Conservation (phyloP, 306 rosid species). For the Vigna mungo region DNA sequence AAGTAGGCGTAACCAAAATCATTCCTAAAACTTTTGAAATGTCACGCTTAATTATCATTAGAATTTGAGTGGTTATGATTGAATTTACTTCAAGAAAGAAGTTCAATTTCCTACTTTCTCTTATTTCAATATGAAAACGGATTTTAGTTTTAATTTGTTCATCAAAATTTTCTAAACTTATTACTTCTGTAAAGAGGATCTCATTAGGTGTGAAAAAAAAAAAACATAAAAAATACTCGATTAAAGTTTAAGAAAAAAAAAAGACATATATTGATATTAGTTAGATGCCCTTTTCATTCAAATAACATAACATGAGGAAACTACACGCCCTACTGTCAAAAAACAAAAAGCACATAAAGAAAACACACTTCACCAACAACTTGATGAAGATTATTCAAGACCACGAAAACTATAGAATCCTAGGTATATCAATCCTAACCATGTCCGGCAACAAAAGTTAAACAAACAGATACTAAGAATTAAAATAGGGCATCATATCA, state of each 20-base stretch:
- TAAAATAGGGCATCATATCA: not conserved
- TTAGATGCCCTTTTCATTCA: not conserved
- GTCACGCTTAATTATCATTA: no score
- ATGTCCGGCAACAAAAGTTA: not conserved
- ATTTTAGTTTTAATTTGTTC: no score
- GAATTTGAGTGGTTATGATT: no score
- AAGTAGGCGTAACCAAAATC: no score
- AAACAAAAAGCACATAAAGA: not conserved
- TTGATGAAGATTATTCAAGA: not conserved
- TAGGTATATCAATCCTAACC: not conserved
- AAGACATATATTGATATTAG: not conserved
- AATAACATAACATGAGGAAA: not conserved
- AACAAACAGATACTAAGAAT: not conserved
- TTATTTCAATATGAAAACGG: no score
- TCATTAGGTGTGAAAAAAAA: no score
- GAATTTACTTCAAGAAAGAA: no score
- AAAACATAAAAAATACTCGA: not conserved
- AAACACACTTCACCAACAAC: not conserved
- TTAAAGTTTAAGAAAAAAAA: not conserved
- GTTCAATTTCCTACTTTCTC: no score
- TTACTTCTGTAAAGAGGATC: no score
- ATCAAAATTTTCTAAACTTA: no score
- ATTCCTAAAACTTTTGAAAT: no score
- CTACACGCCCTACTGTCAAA: not conserved
- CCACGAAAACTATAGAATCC: not conserved